Evolutionary conservation across 306 rosid species (phyloP).

Genomic region (Luffa aegyptiaca): DNA sequence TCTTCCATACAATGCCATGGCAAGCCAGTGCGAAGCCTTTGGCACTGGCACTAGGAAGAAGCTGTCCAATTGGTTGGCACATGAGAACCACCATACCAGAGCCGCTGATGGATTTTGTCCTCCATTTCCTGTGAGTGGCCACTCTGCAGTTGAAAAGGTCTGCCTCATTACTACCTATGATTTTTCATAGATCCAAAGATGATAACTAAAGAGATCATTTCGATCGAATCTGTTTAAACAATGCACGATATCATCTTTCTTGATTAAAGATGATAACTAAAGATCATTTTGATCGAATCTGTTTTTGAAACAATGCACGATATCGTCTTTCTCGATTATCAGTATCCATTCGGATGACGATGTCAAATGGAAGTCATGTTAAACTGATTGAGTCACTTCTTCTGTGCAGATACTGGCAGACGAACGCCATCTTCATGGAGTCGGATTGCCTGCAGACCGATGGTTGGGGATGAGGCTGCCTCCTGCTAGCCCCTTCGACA

Average conservation of each 20-base stretch:
- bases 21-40: slow-evolving; percentile 90
- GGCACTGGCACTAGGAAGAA: slow-evolving; percentile 85
- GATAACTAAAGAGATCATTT: background rate
- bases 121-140: slow-evolving; percentile 1
- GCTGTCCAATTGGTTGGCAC: slow-evolving; percentile 82
- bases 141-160: slow-evolving; percentile 10
- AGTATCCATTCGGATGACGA: background rate
- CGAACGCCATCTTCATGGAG: slow-evolving; percentile 20
- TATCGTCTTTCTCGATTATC: background rate
- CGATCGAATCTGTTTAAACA: background rate
- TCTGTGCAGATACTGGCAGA: slow-evolving; percentile 31
- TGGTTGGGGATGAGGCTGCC: slow-evolving; percentile 74
- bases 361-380: background rate
- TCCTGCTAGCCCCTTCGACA: slow-evolving; percentile 96
- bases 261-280: background rate
- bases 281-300: background rate
- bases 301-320: background rate
- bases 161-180: background rate
- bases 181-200: background rate
- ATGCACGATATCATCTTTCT: background rate
- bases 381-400: background rate
- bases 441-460: slow-evolving; percentile 29
- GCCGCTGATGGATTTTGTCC: slow-evolving; percentile 22
- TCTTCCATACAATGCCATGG: slow-evolving; percentile 85
- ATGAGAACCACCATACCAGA: slow-evolving; percentile 43